Conservation (phyloP, 2,329 filamentous ascomycete species). For the Fusarium pilosicola region DNA sequence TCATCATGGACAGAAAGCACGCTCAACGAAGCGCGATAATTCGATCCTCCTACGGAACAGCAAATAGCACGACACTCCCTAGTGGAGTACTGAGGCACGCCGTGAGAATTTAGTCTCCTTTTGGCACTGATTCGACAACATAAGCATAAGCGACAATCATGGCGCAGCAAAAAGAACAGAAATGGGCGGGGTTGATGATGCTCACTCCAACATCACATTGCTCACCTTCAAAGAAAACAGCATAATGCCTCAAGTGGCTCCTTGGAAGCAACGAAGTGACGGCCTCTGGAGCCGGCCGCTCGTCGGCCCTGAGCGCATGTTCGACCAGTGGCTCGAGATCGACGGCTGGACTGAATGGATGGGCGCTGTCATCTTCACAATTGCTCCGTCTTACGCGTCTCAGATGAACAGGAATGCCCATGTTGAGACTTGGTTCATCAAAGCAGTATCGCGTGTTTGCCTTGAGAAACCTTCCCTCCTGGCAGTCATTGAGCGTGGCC, state of each 20-base stretch:
- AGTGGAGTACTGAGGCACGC: not conserved
- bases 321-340: conserved; percentile 9
- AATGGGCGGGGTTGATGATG: not conserved
- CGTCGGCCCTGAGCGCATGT: not conserved
- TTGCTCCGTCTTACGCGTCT: not conserved
- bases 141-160: not conserved
- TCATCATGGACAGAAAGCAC: not conserved
- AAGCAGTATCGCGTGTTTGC: not conserved
- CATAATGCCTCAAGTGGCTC: not conserved
- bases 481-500: not conserved
- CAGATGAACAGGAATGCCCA: not conserved
- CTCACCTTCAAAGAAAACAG: too few species aligned
- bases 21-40: not conserved
- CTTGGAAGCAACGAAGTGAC: not conserved
- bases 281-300: not conserved
- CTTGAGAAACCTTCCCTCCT: not conserved
- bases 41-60: rapidly evolving
- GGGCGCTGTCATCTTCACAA: not conserved
- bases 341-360: not conserved
- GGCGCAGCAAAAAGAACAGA: not conserved
- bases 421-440: not conserved
- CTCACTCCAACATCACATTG: not conserved
- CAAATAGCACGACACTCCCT: not conserved
- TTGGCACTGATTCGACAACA: not conserved
- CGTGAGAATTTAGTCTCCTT: not conserved